Percentiles rank a stretch among this genome's conserved stretches.
These are phyloP conservation scores for Wickerhamiella allomyrinae DNA, from an alignment of 805 yeast genomes.

Conservation along the genomic window DNA sequence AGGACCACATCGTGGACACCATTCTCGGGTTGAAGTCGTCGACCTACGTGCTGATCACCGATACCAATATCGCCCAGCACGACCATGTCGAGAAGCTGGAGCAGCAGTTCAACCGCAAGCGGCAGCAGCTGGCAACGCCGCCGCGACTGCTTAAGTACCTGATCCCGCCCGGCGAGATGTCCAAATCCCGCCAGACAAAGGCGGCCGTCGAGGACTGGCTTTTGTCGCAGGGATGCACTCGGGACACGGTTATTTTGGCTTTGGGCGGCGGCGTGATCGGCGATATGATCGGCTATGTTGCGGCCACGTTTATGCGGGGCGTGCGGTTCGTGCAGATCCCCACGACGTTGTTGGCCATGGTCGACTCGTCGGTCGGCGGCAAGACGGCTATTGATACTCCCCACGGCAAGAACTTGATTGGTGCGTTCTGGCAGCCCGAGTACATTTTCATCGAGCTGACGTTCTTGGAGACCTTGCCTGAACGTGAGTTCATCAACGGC, in stretches of 20 bases:
- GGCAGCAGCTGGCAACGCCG: constrained; percentile 21
- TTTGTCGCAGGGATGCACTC: constrained; percentile 71
- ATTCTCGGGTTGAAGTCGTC: constrained; percentile 61
- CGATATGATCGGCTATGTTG: constrained; percentile 97
- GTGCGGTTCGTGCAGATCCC: constrained; percentile 89
- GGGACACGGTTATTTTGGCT: constrained; percentile 89
- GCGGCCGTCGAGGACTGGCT: constrained; percentile 87
- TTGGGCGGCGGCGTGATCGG: constrained; percentile 98
- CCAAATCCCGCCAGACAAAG: constrained; percentile 76
- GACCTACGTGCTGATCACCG: constrained; percentile 85
- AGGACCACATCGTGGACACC: constrained; percentile 56
- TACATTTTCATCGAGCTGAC: constrained; percentile 77
- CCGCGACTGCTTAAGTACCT: constrained; percentile 53
- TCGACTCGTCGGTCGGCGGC: constrained; percentile 95
- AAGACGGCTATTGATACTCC: constrained; percentile 98
- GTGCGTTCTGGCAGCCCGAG: constrained; percentile 94
- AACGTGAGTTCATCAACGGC: constrained; percentile 90
- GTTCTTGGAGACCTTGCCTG: constrained; percentile 77
- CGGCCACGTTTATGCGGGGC: constrained; percentile 99
- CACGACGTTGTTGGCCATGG: constrained; percentile 90
- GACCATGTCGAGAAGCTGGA: constrained; percentile 35
- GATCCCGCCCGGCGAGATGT: constrained; percentile 87
- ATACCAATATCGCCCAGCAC: constrained; percentile 46
- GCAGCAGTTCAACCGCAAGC: constrained; percentile 22
- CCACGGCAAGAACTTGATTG: constrained; percentile 85